Evolutionary conservation across 1,284 basidiomycete genomes (phyloP).

Genomic region (Apiotrichum sp.): DNA sequence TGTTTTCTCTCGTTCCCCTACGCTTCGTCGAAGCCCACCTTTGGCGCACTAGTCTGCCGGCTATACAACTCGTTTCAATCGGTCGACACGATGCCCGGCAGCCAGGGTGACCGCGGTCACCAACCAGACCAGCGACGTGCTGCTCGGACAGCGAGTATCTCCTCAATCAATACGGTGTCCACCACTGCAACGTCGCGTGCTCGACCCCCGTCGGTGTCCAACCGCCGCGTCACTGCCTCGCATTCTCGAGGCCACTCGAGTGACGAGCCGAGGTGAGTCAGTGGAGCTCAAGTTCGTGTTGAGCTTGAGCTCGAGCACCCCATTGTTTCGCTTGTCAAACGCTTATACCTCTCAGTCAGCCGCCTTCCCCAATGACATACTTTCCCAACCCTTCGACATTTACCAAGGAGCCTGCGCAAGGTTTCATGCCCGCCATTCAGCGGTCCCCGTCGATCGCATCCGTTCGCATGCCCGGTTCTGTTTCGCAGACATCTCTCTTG

Average conservation of each 20-base stretch:
- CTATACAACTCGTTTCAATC: too few species aligned
- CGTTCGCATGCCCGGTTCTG: slow-evolving; percentile 6
- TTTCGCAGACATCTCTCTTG: slow-evolving; percentile 12
- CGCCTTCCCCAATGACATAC: slow-evolving; percentile 39
- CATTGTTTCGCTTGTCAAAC: too few species aligned
- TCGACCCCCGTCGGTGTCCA: slow-evolving; percentile 10
- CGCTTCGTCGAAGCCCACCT: too few species aligned
- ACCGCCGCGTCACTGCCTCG: neutral
- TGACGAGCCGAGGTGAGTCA: slow-evolving; percentile 11
- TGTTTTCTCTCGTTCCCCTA: too few species aligned
- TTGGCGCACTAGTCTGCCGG: too few species aligned
- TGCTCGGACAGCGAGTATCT: neutral
- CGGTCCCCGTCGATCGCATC: slow-evolving; percentile 14
- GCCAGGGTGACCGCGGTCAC: too few species aligned
- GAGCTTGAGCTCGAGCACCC: too few species aligned
- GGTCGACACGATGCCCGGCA: too few species aligned
- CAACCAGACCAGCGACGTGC: neutral
- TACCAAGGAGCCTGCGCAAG: slow-evolving; percentile 8
- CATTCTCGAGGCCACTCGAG: slow-evolving; percentile 13
- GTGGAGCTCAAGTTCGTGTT: too few species aligned
- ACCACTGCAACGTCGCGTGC: neutral
- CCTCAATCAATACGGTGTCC: neutral
- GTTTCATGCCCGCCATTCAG: slow-evolving; percentile 5
- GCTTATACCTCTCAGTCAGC: slow-evolving; percentile 12
- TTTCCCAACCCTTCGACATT: slow-evolving; percentile 41